Evolutionary conservation across 2,329 filamentous ascomycete species (phyloP).

Genomic region (Fusarium penzigii): DNA sequence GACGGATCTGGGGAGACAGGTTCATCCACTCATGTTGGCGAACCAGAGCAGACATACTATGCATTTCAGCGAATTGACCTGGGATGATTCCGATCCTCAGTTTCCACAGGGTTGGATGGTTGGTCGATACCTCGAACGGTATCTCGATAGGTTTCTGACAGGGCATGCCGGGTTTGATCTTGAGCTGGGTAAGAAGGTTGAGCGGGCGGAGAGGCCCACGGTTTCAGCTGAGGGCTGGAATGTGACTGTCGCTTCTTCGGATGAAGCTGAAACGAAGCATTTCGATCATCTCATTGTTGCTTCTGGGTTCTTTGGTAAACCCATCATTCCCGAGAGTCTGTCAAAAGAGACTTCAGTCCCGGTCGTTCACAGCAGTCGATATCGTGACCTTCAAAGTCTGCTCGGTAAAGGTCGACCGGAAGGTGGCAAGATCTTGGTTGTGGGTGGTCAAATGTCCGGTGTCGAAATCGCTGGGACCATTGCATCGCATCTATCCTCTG

Average conservation of each 20-base stretch:
- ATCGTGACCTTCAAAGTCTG: conserved; percentile 56
- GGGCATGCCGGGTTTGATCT: conserved; percentile 43
- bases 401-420: conserved; percentile 39
- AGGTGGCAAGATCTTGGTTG: conserved; percentile 67
- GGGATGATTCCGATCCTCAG: conserved; percentile 60
- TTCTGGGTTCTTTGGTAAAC: conserved; percentile 74
- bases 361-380: conserved; percentile 68
- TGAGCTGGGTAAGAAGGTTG: conserved; percentile 51
- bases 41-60: conserved; percentile 81
- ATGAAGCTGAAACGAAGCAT: conserved; percentile 42
- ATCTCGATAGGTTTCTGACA: conserved; percentile 59
- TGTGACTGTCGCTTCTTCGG: conserved; percentile 39
- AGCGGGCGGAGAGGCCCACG: conserved; percentile 38
- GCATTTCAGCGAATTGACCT: conserved; percentile 70
- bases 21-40: conserved; percentile 68
- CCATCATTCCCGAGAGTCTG: conserved; percentile 49
- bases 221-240: conserved; percentile 44
- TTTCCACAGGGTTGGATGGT: conserved; percentile 79
- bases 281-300: conserved; percentile 75
- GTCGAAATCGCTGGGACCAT: conserved; percentile 75
- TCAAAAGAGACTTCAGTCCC: conserved; percentile 42
- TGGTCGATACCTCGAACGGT: conserved; percentile 69
- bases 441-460: conserved; percentile 82
- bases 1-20: conserved; percentile 49
- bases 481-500: conserved; percentile 69